phyloP scores from a whole-genome alignment of 768 basidiomycete species.

The Rhizopogon vinicolor region DNA sequence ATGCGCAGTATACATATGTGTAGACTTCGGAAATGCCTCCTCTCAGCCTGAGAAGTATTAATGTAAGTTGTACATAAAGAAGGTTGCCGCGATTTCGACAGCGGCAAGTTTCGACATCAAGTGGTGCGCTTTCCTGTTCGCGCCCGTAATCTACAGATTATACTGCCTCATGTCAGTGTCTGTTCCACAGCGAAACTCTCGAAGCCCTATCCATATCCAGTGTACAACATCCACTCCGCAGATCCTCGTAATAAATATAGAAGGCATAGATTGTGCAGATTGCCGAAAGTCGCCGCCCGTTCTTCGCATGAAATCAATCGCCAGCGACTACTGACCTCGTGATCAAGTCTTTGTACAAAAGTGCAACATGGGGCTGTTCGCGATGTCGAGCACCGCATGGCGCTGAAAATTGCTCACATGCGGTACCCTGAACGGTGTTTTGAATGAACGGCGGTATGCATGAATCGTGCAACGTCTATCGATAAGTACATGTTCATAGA shows the following conservation, averaged over 20 bases:
- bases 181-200: neutral
- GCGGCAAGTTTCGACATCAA: neutral
- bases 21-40: neutral
- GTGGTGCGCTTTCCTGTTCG: neutral
- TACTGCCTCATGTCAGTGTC: neutral
- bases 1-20: too few species aligned
- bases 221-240: neutral
- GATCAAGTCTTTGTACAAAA: neutral
- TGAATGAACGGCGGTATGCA: neutral
- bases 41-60: too few species aligned
- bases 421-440: conserved; percentile 13
- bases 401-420: neutral
- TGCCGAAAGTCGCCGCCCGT: neutral
- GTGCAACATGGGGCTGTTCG: neutral
- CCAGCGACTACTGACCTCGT: neutral
- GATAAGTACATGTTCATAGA: neutral
- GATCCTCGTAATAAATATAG: neutral
- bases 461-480: neutral
- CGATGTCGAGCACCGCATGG: neutral
- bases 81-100: neutral
- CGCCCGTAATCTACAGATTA: neutral
- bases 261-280: neutral
- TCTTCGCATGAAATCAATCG: neutral
- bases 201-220: neutral
- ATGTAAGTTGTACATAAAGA: too few species aligned